phyloP scores from a whole-genome alignment of 257 asterid species.

The Salvia rosmarinus region DNA sequence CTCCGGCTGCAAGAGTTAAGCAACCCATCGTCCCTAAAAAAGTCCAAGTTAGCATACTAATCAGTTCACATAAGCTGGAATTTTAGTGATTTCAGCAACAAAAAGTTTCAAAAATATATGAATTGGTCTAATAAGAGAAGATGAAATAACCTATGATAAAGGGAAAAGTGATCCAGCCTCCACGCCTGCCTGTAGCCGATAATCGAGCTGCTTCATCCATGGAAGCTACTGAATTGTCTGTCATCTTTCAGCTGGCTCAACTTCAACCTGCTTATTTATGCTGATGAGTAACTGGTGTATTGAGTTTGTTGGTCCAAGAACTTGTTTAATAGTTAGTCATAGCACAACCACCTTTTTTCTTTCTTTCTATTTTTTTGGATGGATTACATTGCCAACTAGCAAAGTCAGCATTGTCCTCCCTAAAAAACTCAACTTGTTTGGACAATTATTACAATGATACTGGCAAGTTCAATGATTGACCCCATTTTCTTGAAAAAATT shows the following conservation, averaged over 20 bases:
- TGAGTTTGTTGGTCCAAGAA: conserved; percentile 1
- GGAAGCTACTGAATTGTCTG: conserved; percentile 35
- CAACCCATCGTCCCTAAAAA: conserved; percentile 64
- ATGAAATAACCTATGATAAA: conserved; percentile 52
- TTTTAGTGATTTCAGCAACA: no score
- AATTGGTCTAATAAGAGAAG: neutral
- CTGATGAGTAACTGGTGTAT: conserved; percentile 4
- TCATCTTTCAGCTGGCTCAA: no score
- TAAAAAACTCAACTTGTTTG: conserved; percentile 16
- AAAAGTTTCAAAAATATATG: neutral
- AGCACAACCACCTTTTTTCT: conserved; percentile 13
- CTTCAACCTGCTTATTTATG: conserved; percentile 18
- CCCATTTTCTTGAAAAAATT: conserved; percentile 10
- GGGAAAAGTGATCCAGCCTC: conserved; percentile 69
- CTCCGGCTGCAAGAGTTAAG: conserved; percentile 65
- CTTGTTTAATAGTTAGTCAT: neutral
- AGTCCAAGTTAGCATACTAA: conserved; percentile 9
- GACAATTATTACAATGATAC: conserved; percentile 26
- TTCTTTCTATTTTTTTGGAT: neutral
- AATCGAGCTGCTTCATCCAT: conserved; percentile 35
- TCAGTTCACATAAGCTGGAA: neutral
- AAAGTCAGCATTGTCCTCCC: conserved; percentile 32
- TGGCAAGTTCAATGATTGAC: neutral
- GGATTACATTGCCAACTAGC: conserved; percentile 35
- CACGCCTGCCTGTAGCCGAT: conserved; percentile 29